Conservation (phyloP, 768 basidiomycete genomes). For the Collybia mongolica region DNA sequence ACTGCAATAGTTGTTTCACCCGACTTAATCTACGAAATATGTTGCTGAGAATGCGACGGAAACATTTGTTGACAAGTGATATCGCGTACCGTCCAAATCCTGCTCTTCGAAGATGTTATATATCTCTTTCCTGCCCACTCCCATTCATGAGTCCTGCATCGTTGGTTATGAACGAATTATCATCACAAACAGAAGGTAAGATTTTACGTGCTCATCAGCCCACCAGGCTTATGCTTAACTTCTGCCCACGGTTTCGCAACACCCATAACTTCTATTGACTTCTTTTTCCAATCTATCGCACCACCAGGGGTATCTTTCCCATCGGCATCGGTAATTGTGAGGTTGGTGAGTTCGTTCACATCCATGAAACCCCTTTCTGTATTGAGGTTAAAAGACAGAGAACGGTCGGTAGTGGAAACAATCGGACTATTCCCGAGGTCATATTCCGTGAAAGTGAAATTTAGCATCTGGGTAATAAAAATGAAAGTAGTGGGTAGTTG, state of each 20-base stretch:
- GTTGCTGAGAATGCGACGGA: not conserved
- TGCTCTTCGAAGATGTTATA: constrained; percentile 1
- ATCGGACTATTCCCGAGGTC: constrained; percentile 12
- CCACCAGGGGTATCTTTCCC: not conserved
- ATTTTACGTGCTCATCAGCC: constrained; percentile 10
- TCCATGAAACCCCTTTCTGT: constrained; percentile 7
- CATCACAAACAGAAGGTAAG: not conserved
- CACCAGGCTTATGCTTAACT: constrained; percentile 11
- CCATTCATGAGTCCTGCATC: constrained; percentile 9
- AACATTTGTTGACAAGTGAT: not conserved
- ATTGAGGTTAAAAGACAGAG: constrained; percentile 1
- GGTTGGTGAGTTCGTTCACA: not conserved
- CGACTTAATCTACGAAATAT: constrained; percentile 9
- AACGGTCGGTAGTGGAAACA: constrained; percentile 1
- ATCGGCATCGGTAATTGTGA: not conserved
- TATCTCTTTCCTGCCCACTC: constrained; percentile 14
- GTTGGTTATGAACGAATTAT: not conserved
- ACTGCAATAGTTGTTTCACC: constrained; percentile 8
- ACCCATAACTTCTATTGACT: constrained; percentile 10
- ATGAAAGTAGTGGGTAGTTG: not conserved
- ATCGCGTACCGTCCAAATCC: constrained; percentile 14
- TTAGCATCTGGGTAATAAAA: not conserved
- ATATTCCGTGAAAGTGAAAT: not conserved
- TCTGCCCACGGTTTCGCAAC: constrained; percentile 2
- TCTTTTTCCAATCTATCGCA: constrained; percentile 12